Conservation (phyloP, 2,329 filamentous ascomycete genomes). For the Cryoendolithus antarcticus region DNA sequence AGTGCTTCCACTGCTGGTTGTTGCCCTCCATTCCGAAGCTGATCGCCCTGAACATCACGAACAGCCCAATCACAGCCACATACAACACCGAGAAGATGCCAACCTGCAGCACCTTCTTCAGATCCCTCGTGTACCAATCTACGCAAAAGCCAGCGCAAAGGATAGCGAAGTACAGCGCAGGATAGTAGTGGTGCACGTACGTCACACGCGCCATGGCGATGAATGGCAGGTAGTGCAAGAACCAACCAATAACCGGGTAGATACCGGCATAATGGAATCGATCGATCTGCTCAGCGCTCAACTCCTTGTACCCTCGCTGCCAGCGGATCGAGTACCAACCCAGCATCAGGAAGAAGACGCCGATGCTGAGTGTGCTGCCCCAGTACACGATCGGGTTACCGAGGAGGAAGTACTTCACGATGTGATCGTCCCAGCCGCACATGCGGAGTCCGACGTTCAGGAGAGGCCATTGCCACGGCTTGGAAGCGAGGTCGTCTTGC, state of each 20-base stretch:
- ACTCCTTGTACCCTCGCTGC: slow-evolving; percentile 86
- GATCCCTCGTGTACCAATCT: slow-evolving; percentile 66
- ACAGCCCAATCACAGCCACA: slow-evolving; percentile 61
- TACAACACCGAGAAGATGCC: slow-evolving; percentile 66
- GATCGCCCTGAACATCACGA: slow-evolving; percentile 82
- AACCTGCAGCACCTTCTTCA: slow-evolving; percentile 52
- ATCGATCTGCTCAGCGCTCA: slow-evolving; percentile 69
- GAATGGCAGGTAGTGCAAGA: slow-evolving; percentile 92
- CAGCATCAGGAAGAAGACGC: slow-evolving; percentile 58
- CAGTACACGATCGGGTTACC: slow-evolving; percentile 96
- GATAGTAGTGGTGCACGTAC: slow-evolving; percentile 99
- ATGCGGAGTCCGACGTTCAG: slow-evolving; percentile 91
- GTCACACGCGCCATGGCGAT: slow-evolving; percentile 97
- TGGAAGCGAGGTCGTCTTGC: slow-evolving; percentile 91
- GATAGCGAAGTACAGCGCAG: slow-evolving; percentile 94
- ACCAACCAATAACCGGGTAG: slow-evolving; percentile 87
- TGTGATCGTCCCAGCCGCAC: slow-evolving; percentile 95
- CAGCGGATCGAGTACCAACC: slow-evolving; percentile 83
- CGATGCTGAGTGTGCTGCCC: slow-evolving; percentile 73
- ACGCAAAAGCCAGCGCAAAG: slow-evolving; percentile 75
- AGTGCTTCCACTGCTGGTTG: slow-evolving; percentile 72
- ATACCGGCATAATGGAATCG: slow-evolving; percentile 88
- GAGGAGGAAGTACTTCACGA: slow-evolving; percentile 95
- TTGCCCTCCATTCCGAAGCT: slow-evolving; percentile 90
- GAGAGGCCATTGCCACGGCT: slow-evolving; percentile 98